These are phyloP conservation scores for Botrytis squamosa DNA, from an alignment of 2,329 filamentous ascomycete species.

Conservation along the genomic window DNA sequence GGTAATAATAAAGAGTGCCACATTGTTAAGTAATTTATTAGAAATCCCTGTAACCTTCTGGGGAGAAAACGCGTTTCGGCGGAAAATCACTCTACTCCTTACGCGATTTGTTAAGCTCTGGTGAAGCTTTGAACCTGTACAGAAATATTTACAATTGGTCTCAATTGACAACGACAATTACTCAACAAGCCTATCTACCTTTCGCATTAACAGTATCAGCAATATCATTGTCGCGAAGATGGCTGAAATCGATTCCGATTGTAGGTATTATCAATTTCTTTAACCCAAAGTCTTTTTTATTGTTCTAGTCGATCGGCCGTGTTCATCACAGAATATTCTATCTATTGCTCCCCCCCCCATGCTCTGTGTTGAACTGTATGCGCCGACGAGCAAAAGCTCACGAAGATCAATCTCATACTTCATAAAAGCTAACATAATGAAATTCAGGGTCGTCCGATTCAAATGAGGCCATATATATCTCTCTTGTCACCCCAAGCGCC, in stretches of 20 bases:
- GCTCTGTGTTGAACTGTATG: neutral
- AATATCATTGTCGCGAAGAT: constrained; percentile 24
- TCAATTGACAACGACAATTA: neutral
- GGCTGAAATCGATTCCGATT: constrained; percentile 29
- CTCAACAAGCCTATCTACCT: neutral
- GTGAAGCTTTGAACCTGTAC: constrained; percentile 3
- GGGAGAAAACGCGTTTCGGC: constrained; percentile 8
- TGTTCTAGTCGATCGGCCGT: neutral
- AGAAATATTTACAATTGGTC: neutral
- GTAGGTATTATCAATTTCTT: constrained; percentile 25
- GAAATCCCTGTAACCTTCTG: constrained; percentile 7
- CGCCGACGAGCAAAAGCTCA: neutral
- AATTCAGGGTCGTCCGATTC: constrained; percentile 36
- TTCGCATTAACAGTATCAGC: constrained; percentile 2
- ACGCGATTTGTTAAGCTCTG: constrained; percentile 24
- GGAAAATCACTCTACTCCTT: constrained; percentile 31
- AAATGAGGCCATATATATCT: constrained; percentile 59
- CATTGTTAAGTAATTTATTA: neutral
- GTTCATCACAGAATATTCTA: neutral
- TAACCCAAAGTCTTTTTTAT: neutral
- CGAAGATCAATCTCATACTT: neutral
- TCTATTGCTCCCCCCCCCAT: neutral
- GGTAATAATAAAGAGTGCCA: neutral
- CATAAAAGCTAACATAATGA: constrained; percentile 4
- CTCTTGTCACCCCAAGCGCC: constrained; percentile 53